A percentile compares a stretch with the other conserved stretches of the same genome.
Evolutionary conservation across 2,329 filamentous ascomycete genomes (phyloP).

Genomic region (Sporothrix brasiliensis): DNA sequence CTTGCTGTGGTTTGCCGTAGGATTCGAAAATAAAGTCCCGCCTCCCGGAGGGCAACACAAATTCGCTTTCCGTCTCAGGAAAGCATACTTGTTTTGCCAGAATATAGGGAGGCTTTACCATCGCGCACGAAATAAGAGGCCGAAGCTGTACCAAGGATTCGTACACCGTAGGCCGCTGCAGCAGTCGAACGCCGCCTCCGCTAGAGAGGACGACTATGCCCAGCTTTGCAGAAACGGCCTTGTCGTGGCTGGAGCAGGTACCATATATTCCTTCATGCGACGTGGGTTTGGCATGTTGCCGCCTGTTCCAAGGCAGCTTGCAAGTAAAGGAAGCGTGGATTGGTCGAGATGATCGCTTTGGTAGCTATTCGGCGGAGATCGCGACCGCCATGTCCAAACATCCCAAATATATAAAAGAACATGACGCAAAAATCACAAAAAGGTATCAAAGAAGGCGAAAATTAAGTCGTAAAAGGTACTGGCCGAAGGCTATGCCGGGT

Average conservation of each 20-base stretch:
- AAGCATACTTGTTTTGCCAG: background rate
- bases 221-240: background rate
- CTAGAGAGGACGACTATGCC: background rate
- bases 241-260: background rate
- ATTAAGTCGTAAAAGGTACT: background rate
- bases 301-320: conserved; percentile 27
- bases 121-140: background rate
- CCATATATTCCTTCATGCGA: background rate
- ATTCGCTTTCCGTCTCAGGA: conserved; percentile 19
- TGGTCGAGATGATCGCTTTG: background rate
- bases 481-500: conserved; percentile 29
- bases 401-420: background rate
- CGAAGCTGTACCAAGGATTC: background rate
- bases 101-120: background rate
- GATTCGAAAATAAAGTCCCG: background rate
- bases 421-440: background rate
- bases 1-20: background rate
- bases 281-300: background rate
- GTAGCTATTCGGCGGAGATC: background rate
- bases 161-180: too few species aligned
- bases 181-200: background rate
- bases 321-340: background rate
- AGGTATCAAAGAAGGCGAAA: background rate
- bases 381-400: background rate
- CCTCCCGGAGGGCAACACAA: conserved; percentile 2